Evolutionary conservation across 257 asterid genomes (phyloP).

Genomic region (Solanum sejunctum): DNA sequence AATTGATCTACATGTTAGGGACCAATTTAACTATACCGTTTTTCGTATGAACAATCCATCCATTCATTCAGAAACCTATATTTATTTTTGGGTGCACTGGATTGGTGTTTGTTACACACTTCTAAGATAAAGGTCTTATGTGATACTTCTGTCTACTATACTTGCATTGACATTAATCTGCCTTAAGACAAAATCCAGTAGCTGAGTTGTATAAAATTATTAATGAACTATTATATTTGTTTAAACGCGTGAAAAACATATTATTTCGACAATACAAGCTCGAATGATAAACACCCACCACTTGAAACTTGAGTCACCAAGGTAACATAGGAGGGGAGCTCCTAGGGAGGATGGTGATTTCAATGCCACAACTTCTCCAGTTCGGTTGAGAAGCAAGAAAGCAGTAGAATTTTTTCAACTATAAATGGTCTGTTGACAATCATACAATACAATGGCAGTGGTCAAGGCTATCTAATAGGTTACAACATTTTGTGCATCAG

Average conservation of each 20-base stretch:
- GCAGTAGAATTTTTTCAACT: not conserved
- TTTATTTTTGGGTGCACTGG: too few relatives aligned
- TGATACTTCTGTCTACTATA: not conserved
- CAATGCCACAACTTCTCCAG: not conserved
- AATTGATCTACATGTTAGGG: too few relatives aligned
- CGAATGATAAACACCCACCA: too few relatives aligned
- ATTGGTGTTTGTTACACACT: too few relatives aligned
- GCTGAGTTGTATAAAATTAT: not conserved
- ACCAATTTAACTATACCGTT: too few relatives aligned
- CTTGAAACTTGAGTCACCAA: too few relatives aligned
- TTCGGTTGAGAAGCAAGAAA: not conserved
- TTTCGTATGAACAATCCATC: too few relatives aligned
- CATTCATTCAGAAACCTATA: too few relatives aligned
- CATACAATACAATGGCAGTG: conserved; percentile 11
- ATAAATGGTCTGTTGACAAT: not conserved
- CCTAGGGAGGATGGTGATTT: not conserved
- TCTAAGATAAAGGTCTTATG: too few relatives aligned
- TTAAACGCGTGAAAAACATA: not conserved
- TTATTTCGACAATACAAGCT: too few relatives aligned
- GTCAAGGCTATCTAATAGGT: conserved; percentile 19
- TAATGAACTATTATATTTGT: not conserved
- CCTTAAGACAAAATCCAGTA: not conserved
- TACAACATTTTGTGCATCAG: conserved; percentile 12
- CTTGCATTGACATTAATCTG: not conserved
- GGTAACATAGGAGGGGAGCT: too few relatives aligned